Evolutionary conservation across 2,329 filamentous ascomycete species (phyloP), one percentile per base, ranked within the genome.

Genomic region (Penicillium sumatraense): DNA sequence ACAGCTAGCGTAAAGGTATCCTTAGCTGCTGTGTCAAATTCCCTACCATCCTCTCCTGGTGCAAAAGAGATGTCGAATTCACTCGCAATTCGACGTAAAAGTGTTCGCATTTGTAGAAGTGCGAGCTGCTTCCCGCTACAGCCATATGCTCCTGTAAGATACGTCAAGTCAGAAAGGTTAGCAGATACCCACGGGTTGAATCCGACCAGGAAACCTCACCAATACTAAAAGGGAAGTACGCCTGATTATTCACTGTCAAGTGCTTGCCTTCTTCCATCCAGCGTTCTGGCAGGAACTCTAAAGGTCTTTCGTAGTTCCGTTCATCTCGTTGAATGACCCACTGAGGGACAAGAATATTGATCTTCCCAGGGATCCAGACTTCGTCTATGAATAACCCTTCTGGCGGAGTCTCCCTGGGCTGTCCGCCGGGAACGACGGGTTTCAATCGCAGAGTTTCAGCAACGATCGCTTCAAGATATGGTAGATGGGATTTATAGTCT

Each of bases 391-490:
- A 38, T 2, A 65, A 13, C 7, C 59, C 60, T 21, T 63, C 46
- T 1, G 56, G 26, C 3, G 76, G 75, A 1, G 76, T 79, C 7
- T 71, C 63, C 7, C 75, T 72, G 7, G 61, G 60, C 9, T 55
- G 60, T 13, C 71, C 70, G 1, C 62, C 63, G 7, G 71, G 50
- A 0, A 73, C 18, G 0, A 72, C 60, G 0, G 75, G 73, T n/a
- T 70, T 69, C 2, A 78, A 57, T 1, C 75, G 65, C 51, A 72
- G 63, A 2, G 64, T 65, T 49, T 63, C 48, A 7, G 51, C 20
- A 14, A 55, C 47, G 1, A 55, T 48, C 7, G 44, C 56, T 11
- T 58, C 49, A 8, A 58, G 26, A 27, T 50, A 51, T 3, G 54
- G 49, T 10, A 49, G 23, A 5, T 47, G 31, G 33, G 42, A 16